Conservation (phyloP, 805 yeast species). For the Candida taoyuanica region DNA sequence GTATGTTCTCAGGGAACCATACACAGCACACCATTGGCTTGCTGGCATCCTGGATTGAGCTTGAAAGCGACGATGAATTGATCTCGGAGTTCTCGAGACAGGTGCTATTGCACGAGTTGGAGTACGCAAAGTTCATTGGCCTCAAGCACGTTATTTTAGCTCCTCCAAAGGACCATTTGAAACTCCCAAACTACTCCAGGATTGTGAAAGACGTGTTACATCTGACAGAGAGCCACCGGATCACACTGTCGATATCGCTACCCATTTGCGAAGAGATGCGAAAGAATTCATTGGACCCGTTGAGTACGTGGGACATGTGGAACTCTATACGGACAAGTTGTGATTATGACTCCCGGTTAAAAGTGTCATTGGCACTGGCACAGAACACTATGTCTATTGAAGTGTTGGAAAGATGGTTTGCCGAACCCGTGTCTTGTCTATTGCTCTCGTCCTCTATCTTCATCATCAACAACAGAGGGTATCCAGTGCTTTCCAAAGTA, state of each 20-base stretch:
- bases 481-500: slow-evolving; percentile 59
- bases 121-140: slow-evolving; percentile 57
- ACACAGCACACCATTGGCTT: slow-evolving; percentile 45
- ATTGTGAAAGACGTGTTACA: slow-evolving; percentile 33
- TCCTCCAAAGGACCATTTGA: slow-evolving; percentile 56
- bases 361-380: slow-evolving; percentile 76
- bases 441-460: slow-evolving; percentile 53
- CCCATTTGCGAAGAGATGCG: slow-evolving; percentile 44
- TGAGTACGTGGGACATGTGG: slow-evolving; percentile 76
- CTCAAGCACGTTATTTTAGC: slow-evolving; percentile 51
- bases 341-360: slow-evolving; percentile 48
- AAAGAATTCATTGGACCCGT: slow-evolving; percentile 20
- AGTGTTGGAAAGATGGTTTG: slow-evolving; percentile 59
- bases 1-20: slow-evolving; percentile 39
- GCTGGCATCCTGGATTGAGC: slow-evolving; percentile 65
- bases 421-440: slow-evolving; percentile 61
- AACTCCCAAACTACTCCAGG: slow-evolving; percentile 47
- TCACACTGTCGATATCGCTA: slow-evolving; percentile 40
- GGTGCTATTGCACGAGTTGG: slow-evolving; percentile 53
- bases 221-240: slow-evolving; percentile 25
- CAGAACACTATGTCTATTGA: slow-evolving; percentile 45
- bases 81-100: slow-evolving; percentile 52
- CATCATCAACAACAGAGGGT: slow-evolving; percentile 52
- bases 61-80: slow-evolving; percentile 47
- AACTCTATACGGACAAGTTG: slow-evolving; percentile 55